Evolutionary conservation across 441 rosid species (phyloP).

Genomic region (Erysimum cheiri): DNA sequence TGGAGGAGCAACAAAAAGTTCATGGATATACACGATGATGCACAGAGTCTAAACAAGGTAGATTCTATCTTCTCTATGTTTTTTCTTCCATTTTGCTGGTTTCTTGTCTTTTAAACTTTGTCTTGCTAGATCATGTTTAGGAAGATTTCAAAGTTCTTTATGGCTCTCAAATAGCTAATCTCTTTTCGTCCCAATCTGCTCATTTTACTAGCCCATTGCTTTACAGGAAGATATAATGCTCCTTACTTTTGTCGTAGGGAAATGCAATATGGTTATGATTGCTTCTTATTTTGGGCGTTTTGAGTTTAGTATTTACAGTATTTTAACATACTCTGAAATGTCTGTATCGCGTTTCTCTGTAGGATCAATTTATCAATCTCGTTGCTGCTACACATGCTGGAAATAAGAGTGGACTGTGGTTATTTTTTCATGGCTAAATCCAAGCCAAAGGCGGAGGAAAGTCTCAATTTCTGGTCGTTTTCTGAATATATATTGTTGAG

Average conservation of each 20-base stretch:
- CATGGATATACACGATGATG: background rate
- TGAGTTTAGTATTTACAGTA: background rate
- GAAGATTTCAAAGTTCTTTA: background rate
- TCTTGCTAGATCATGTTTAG: constrained; percentile 11
- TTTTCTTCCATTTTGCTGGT: background rate
- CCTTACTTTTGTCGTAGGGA: background rate
- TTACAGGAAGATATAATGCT: background rate
- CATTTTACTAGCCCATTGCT: background rate
- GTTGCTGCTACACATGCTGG: constrained; percentile 1
- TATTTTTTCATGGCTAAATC: background rate
- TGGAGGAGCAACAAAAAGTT: constrained; percentile 26
- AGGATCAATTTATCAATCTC: background rate
- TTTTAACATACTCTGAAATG: background rate
- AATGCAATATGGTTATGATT: background rate
- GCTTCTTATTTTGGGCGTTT: background rate
- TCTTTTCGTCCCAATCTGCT: constrained; percentile 5
- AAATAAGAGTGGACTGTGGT: constrained; percentile 1
- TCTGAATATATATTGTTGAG: background rate
- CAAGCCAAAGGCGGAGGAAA: background rate
- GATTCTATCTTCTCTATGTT: constrained; percentile 1
- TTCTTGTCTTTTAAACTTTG: background rate
- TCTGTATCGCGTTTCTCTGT: constrained; percentile 1
- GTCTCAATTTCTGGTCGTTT: constrained; percentile 3
- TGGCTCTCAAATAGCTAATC: constrained; percentile 4
- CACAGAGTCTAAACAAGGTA: constrained; percentile 34